Evolutionary conservation across 768 basidiomycete genomes (phyloP), one percentile per base, ranked within the genome.

Genomic region (Agrocybe praecox): DNA sequence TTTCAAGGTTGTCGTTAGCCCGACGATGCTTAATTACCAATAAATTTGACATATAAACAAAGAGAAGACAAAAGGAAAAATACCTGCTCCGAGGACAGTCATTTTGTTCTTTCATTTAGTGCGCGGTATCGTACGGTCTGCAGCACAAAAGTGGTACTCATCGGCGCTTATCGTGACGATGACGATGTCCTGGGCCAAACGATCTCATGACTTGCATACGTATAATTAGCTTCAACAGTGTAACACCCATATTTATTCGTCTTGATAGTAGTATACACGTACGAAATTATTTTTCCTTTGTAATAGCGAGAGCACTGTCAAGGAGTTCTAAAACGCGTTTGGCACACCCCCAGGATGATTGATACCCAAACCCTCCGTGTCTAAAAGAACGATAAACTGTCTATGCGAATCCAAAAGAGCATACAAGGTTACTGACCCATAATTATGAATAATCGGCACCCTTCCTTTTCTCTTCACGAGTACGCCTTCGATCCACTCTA

Each of bases 361-460:
- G 60, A 42, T 58, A 63, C 7, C 62, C 62, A 36, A 44, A 33
- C 8, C 49, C 34, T 26, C 62, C 62, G 23, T 63, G 62, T 8
- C 62, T 63, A 15, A 33, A 43, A 23, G 6, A 14, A 17, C 3
- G 6, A 32, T 23, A 46, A 19, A 19, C 29, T 17, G 12, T 10
- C 42, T 4, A 2, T 32, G 17, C 19, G 49, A 44, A 19, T 11
- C 26, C 9, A 6, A 22, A 50, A 22, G 12, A n/a, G n/a, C n/a
- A n/a, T n/a, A n/a, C n/a, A 15, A 40, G 12, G 5, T n/a, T n/a
- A 72, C 80, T 67, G 58, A 85, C 84, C 87, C 87, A 62, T 89
- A 87, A 29, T 67, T 67, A 47, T 61, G 56, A 17, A 67, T 32
- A 9, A 64, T 55, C 23, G 65, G 53, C 5, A 67, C 36, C 23